A percentile compares a stretch with the other conserved stretches of the same genome.
Evolutionary conservation across 352 stramenopile species (phyloP).

Genomic region (Globisporangium sylvaticum): DNA sequence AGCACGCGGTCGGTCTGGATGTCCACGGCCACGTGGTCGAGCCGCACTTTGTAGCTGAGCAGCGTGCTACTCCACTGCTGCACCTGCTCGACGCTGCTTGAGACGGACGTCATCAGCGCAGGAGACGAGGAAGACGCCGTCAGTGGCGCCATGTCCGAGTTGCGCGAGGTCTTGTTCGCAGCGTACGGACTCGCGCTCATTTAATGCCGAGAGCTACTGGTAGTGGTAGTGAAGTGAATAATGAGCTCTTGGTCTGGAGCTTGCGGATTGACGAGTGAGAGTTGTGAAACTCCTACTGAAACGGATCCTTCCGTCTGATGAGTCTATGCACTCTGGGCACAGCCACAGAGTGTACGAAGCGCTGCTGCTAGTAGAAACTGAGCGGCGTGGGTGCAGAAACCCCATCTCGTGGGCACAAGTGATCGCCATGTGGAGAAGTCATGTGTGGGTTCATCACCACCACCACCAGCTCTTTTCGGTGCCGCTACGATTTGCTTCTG

Average conservation of each 20-base stretch:
- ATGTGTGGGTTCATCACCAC: not conserved
- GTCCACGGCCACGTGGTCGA: conserved; percentile 47
- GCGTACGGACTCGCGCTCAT: not conserved
- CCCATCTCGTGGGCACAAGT: not conserved
- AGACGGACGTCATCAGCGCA: not conserved
- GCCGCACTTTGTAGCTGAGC: conserved; percentile 30
- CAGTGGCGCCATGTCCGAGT: not conserved
- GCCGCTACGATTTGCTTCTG: not conserved
- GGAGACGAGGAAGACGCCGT: not conserved
- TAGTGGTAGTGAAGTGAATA: not conserved
- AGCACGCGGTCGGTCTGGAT: conserved; percentile 44
- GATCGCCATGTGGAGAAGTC: not conserved
- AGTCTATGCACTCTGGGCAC: not conserved
- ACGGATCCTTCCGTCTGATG: not conserved
- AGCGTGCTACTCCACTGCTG: conserved; percentile 46
- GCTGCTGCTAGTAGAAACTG: not conserved
- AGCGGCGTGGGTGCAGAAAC: not conserved
- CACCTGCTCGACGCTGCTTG: conserved; percentile 17
- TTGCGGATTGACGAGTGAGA: not conserved
- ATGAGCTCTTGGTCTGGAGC: not conserved
- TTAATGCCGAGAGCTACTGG: not conserved
- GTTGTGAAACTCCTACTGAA: not conserved
- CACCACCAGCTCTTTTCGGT: not conserved
- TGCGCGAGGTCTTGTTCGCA: not conserved
- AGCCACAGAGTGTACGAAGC: too few relatives aligned